Conservation (phyloP, 2,329 filamentous ascomycete species). For the Neofusicoccum laricinum region DNA sequence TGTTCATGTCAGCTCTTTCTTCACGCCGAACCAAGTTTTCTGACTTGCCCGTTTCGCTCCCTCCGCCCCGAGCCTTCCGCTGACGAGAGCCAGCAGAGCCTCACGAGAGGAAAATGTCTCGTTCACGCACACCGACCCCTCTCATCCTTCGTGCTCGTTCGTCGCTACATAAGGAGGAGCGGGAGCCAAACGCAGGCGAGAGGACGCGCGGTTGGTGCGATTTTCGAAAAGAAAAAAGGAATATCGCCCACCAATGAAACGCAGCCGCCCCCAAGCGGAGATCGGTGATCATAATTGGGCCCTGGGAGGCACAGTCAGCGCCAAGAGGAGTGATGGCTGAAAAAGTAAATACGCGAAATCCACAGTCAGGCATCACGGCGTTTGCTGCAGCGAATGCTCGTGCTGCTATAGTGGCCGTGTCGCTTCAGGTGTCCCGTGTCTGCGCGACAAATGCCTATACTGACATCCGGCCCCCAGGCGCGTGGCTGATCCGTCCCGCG, state of each 20-base stretch:
- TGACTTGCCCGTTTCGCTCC: neutral
- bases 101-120: neutral
- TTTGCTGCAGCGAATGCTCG: neutral
- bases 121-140: neutral
- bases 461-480: neutral
- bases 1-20: constrained; percentile 9
- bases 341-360: constrained; percentile 2
- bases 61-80: neutral
- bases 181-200: neutral
- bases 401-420: neutral
- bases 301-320: constrained; percentile 6
- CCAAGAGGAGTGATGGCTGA: neutral
- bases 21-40: neutral
- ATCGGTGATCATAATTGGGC: constrained; percentile 1
- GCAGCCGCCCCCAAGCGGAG: neutral
- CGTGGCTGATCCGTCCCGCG: neutral
- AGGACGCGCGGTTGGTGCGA: constrained; percentile 6
- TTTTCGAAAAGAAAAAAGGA: neutral
- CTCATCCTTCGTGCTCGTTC: neutral
- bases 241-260: neutral
- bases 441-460: neutral
- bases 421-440: neutral
- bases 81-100: constrained; percentile 13
- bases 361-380: neutral
- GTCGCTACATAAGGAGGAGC: neutral